A percentile compares a stretch with the other conserved stretches of the same genome.
Conservation (phyloP, 129 eudicot genomes). For the Rutidosis leptorrhynchoides region DNA sequence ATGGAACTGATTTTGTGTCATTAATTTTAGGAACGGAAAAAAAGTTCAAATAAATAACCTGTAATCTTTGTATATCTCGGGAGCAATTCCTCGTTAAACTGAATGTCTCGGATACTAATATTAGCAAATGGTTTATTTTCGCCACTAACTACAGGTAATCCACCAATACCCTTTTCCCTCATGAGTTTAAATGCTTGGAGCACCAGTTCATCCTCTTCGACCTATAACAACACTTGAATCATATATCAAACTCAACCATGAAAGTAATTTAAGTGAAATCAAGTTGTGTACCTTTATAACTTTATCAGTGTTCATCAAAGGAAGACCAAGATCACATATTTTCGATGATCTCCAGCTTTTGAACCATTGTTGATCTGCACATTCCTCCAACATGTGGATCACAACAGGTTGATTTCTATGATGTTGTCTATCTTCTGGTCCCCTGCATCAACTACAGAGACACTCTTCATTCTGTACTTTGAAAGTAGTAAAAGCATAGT, state of each 20-base stretch:
- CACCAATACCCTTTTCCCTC: slow-evolving; percentile 86
- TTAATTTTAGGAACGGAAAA: background rate
- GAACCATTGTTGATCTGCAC: slow-evolving; percentile 87
- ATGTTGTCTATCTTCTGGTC: slow-evolving; percentile 73
- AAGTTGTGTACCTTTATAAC: slow-evolving; percentile 53
- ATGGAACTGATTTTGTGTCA: background rate
- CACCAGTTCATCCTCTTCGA: slow-evolving; percentile 88
- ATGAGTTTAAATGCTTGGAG: slow-evolving; percentile 84
- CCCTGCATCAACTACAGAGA: slow-evolving; percentile 84
- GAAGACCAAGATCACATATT: slow-evolving; percentile 81
- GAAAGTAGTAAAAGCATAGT: slow-evolving; percentile 92
- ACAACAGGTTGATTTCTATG: slow-evolving; percentile 84
- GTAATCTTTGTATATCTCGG: slow-evolving; percentile 81
- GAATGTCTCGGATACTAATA: slow-evolving; percentile 88
- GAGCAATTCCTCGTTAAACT: slow-evolving; percentile 77
- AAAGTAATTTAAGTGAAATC: background rate
- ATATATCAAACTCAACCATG: background rate
- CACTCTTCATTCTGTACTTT: slow-evolving; percentile 90
- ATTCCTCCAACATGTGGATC: slow-evolving; percentile 92
- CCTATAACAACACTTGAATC: slow-evolving; percentile 41
- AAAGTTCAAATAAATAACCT: slow-evolving; percentile 42
- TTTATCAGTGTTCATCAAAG: slow-evolving; percentile 51
- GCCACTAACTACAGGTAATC: slow-evolving; percentile 72
- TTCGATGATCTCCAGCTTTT: slow-evolving; percentile 77
- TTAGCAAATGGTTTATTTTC: slow-evolving; percentile 82